A percentile compares a stretch with the other conserved stretches of the same genome.
Conservation (phyloP, 2,329 filamentous ascomycete genomes). For the Pseudocercospora ulei region DNA sequence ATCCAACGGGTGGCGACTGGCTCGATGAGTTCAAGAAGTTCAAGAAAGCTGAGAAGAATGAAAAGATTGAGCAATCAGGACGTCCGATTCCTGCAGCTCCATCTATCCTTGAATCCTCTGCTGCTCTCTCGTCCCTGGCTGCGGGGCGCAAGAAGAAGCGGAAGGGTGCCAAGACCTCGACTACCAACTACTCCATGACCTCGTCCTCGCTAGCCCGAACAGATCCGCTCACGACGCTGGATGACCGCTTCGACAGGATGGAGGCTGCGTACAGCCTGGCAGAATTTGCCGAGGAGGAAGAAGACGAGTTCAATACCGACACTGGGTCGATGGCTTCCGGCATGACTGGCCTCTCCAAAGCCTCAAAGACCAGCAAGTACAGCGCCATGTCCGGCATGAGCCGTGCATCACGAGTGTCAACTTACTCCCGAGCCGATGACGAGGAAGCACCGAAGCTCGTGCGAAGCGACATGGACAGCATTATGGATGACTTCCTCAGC, state of each 20-base stretch:
- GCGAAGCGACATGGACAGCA: constrained; percentile 70
- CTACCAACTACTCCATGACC: constrained; percentile 83
- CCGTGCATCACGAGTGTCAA: constrained; percentile 34
- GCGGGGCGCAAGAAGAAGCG: constrained; percentile 84
- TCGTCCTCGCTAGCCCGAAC: constrained; percentile 79
- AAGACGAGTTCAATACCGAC: constrained; percentile 34
- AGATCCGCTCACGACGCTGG: constrained; percentile 73
- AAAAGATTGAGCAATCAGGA: constrained; percentile 34
- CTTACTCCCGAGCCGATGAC: constrained; percentile 32
- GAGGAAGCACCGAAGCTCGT: constrained; percentile 45
- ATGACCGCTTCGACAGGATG: constrained; percentile 81
- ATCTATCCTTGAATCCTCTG: constrained; percentile 59
- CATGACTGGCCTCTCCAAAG: constrained; percentile 44
- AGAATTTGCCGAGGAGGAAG: constrained; percentile 29
- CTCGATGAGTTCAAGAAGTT: constrained; percentile 88
- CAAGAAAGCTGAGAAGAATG: constrained; percentile 50
- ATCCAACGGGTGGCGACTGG: constrained; percentile 61
- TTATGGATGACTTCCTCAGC: constrained; percentile 87
- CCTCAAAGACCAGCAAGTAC: constrained; percentile 36
- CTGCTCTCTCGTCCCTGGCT: constrained; percentile 56
- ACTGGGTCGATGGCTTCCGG: constrained; percentile 41
- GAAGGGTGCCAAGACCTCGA: constrained; percentile 82
- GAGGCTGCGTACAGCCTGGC: constrained; percentile 64
- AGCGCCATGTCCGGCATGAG: constrained; percentile 34
- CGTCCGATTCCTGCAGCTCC: constrained; percentile 38